Conservation (phyloP, 2,329 filamentous ascomycete genomes). For the Paracoccidioides lutzii region DNA sequence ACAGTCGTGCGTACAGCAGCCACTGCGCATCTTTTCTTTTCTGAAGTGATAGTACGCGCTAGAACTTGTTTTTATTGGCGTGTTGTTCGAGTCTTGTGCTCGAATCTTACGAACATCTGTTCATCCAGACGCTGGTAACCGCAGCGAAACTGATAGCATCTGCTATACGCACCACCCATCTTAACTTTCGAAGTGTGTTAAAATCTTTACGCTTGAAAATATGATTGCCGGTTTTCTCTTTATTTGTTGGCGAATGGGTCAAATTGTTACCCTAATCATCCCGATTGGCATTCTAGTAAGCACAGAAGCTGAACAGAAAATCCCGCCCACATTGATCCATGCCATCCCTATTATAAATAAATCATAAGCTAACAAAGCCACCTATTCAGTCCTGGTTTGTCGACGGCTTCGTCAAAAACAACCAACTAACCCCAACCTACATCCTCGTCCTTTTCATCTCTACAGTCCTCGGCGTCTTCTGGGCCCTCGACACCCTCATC, state of each 20-base stretch:
- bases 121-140: neutral
- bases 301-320: neutral
- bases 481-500: slow-evolving; percentile 48
- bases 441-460: slow-evolving; percentile 55
- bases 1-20: neutral
- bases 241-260: slow-evolving; percentile 47
- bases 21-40: neutral
- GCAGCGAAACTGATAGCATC: neutral
- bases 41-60: neutral
- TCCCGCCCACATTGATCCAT: neutral
- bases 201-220: neutral
- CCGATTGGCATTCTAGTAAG: slow-evolving; percentile 49
- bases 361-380: neutral
- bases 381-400: slow-evolving; percentile 44
- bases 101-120: neutral
- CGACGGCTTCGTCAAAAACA: slow-evolving; percentile 43
- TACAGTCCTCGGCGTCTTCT: slow-evolving; percentile 47
- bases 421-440: slow-evolving; percentile 46
- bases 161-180: neutral
- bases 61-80: neutral
- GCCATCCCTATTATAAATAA: slow-evolving; percentile 3
- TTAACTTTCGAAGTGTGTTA: neutral
- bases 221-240: slow-evolving; percentile 47
- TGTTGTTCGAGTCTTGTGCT: neutral
- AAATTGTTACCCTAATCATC: slow-evolving; percentile 51